A percentile compares a stretch with the other conserved stretches of the same genome.
Evolutionary conservation across 225 moss, liverwort and hornwort genomes (phyloP).

Genomic region (Pseudoscleropodium purum): DNA sequence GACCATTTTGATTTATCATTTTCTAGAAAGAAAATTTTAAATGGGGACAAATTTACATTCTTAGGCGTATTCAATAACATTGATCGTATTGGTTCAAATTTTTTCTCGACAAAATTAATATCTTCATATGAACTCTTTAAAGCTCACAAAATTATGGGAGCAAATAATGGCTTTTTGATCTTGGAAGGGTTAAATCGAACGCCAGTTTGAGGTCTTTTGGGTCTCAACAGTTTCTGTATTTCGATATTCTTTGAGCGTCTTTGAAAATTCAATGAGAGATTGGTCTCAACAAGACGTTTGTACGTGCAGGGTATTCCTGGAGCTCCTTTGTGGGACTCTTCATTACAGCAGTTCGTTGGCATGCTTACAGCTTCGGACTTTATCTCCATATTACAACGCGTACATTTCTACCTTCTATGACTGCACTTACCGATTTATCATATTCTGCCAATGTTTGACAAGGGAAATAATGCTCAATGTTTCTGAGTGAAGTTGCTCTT

Average conservation of each 20-base stretch:
- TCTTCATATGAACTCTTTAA: neutral
- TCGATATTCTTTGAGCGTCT: neutral
- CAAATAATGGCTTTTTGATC: neutral
- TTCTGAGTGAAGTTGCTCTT: neutral
- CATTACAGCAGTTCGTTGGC: conserved; percentile 89
- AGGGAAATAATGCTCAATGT: neutral
- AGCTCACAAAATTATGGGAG: neutral
- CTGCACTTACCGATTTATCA: neutral
- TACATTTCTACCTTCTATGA: conserved; percentile 12
- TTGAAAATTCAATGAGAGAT: neutral
- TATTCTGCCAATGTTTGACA: neutral
- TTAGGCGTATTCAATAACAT: neutral
- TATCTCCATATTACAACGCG: conserved; percentile 90
- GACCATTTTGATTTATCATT: neutral
- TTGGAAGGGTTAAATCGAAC: neutral
- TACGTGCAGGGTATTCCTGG: conserved; percentile 75
- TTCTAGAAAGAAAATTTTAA: too few species aligned
- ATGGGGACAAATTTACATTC: neutral
- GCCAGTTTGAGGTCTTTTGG: neutral
- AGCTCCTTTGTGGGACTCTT: conserved; percentile 96
- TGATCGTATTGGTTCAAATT: neutral
- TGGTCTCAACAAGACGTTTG: neutral
- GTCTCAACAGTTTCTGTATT: neutral
- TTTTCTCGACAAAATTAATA: too few species aligned
- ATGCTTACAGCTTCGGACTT: conserved; percentile 98